These are phyloP conservation scores for Ocimum tenuiflorum DNA, from an alignment of 257 asterid genomes.

Conservation along the genomic window DNA sequence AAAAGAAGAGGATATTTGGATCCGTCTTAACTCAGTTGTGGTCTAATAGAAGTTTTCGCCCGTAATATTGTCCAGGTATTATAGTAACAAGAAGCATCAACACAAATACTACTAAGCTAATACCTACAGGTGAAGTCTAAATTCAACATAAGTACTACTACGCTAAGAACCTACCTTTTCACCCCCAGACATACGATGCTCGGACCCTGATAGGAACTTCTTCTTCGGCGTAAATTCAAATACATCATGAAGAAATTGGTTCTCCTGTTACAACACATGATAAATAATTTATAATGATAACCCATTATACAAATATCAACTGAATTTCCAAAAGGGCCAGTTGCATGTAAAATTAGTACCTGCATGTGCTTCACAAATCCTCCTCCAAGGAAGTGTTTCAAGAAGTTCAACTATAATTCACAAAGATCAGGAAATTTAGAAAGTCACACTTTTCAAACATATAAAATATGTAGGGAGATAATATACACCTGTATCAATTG, in stretches of 20 bases:
- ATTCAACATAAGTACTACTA: no score
- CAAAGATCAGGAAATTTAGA: slow-evolving; percentile 7
- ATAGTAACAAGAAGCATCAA: no score
- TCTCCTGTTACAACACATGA: slow-evolving; percentile 44
- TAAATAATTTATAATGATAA: neutral
- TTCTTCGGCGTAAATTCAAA: slow-evolving; percentile 68
- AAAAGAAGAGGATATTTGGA: no score
- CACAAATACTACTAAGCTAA: no score
- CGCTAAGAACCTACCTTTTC: slow-evolving; percentile 74
- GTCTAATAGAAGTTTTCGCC: no score
- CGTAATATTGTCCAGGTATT: no score
- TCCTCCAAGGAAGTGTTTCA: slow-evolving; percentile 92
- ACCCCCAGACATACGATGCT: slow-evolving; percentile 42
- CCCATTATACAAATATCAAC: neutral
- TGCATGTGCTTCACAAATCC: slow-evolving; percentile 97
- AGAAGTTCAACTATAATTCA: slow-evolving; percentile 57
- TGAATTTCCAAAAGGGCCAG: neutral
- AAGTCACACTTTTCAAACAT: neutral
- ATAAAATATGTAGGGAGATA: slow-evolving; percentile 8
- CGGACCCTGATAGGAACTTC: slow-evolving; percentile 35
- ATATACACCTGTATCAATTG: slow-evolving; percentile 61
- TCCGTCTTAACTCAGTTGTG: no score
- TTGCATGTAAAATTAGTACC: slow-evolving; percentile 45
- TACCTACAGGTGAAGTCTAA: neutral
- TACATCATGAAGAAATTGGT: slow-evolving; percentile 84